A percentile compares a stretch with the other conserved stretches of the same genome.
Evolutionary conservation across 2,329 filamentous ascomycete species (phyloP).

Genomic region (Colletotrichum camelliae): DNA sequence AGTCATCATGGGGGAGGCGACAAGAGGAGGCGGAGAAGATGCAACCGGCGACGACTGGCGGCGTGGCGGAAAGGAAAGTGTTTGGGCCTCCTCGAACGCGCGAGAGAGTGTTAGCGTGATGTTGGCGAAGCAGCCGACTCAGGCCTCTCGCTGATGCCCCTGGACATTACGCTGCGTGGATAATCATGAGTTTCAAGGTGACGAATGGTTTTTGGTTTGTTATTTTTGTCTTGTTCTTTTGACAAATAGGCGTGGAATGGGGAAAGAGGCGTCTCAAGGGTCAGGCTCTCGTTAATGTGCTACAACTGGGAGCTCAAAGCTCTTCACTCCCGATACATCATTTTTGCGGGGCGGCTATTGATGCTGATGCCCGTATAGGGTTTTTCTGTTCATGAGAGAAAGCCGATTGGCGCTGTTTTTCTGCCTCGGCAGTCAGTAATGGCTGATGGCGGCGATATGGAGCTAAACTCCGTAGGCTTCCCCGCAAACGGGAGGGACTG

Average conservation of each 20-base stretch:
- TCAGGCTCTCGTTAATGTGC: neutral
- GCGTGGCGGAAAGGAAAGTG: conserved; percentile 57
- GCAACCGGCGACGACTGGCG: conserved; percentile 72
- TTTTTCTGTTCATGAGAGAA: neutral
- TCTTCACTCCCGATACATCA: neutral
- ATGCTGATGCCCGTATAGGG: neutral
- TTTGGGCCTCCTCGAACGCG: conserved; percentile 64
- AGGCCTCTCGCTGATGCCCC: conserved; percentile 1
- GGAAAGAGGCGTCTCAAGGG: neutral
- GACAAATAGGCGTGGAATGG: neutral
- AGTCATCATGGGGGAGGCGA: conserved; percentile 83
- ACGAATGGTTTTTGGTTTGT: neutral
- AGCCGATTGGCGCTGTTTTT: neutral
- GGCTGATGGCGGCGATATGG: neutral
- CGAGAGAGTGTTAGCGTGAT: conserved; percentile 68
- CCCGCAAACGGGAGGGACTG: neutral
- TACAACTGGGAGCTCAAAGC: neutral
- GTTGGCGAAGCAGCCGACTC: conserved; percentile 54
- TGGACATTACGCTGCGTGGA: neutral
- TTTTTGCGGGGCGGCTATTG: neutral
- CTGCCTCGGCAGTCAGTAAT: neutral
- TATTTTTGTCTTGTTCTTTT: neutral
- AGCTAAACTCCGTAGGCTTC: neutral
- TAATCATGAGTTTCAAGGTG: neutral
- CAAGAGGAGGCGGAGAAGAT: conserved; percentile 64